Evolutionary conservation across 768 basidiomycete species (phyloP), one percentile per base, ranked within the genome.

Genomic region (Amanita fuliginea): DNA sequence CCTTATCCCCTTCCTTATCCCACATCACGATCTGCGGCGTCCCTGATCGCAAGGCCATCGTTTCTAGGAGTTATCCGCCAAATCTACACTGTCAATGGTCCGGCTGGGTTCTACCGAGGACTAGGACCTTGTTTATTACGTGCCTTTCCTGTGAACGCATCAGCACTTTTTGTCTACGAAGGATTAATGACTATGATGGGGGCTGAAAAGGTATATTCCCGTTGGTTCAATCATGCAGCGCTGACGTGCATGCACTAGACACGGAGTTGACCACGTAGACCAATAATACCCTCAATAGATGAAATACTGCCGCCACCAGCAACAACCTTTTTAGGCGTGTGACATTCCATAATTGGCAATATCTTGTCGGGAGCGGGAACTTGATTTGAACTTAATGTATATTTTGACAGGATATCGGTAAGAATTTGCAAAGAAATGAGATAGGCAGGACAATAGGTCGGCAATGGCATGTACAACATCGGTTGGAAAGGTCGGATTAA

Each of bases 81-180:
- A 36, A 83, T 85, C 34, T 73, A 77, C 58, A 53, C 64, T 28
- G 67, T 66, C 21, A 73, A 79, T 44, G 83, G 82, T 6, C 48
- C 72, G 35, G 53, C 65, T 36, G 81, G 81, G 28, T 83, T 78
- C 58, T 78, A 73, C 63, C 73, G 84, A 54, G 87, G 86, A 1
- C 66, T 86, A 22, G 76, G 73, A 9, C 84, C 85, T 30, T 78
- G 76, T 49, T 65, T 86, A 21, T 63, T 88, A 52, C 72, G 86
- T 53, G 83, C 87, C 16, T 84, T 88, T 64, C 87, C 87, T 11
- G 76, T 79, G 0, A 90, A 90, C 60, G 85, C 86, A 0, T 82
- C 78, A 42, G 87, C 86, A 0, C 71, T 84, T 42, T 85, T 84
- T 56, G 86, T 87, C 2, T 90, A 85, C 62, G 86, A 88, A 65